A percentile compares a stretch with the other conserved stretches of the same genome.
phyloP scores from a whole-genome alignment of 768 basidiomycete species.

The Lenzites betulinus region DNA sequence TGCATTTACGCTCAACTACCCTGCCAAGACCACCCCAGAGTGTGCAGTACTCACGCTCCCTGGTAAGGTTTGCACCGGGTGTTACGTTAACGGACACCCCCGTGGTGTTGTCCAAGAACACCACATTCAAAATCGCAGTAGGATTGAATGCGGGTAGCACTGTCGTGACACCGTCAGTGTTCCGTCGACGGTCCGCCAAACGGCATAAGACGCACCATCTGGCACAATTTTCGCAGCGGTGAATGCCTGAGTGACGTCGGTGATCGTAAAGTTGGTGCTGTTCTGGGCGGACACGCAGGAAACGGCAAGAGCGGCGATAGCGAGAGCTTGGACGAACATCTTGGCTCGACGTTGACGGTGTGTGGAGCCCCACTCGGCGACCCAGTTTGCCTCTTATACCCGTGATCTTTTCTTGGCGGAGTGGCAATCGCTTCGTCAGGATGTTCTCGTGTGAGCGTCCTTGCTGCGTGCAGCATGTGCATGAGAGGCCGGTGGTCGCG shows the following conservation, averaged over 20 bases:
- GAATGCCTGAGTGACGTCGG: slow-evolving; percentile 19
- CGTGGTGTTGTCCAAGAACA: slow-evolving; percentile 20
- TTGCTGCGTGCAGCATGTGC: neutral
- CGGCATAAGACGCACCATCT: slow-evolving; percentile 7
- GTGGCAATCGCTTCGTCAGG: neutral
- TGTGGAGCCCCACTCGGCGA: neutral
- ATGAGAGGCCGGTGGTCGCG: slow-evolving; percentile 13
- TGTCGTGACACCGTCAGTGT: neutral
- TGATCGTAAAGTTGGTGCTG: slow-evolving; percentile 8
- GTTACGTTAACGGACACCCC: slow-evolving; percentile 13
- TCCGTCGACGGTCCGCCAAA: neutral
- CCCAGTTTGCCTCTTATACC: slow-evolving; percentile 5
- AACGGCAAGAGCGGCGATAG: slow-evolving; percentile 3
- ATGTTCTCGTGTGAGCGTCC: slow-evolving; percentile 7
- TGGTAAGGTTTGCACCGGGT: slow-evolving; percentile 17
- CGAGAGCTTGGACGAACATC: slow-evolving; percentile 6
- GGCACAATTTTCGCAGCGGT: slow-evolving; percentile 15
- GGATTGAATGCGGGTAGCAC: slow-evolving; percentile 20
- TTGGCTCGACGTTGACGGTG: neutral
- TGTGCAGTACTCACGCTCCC: slow-evolving; percentile 16
- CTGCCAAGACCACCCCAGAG: too few relatives aligned
- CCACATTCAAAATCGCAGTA: slow-evolving; percentile 17
- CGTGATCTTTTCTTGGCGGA: slow-evolving; percentile 6
- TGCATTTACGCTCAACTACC: neutral
- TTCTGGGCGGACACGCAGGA: slow-evolving; percentile 12